Evolutionary conservation across 2,329 filamentous ascomycete genomes (phyloP), one percentile per base, ranked within the genome.

Genomic region (Exophiala oligosperma): DNA sequence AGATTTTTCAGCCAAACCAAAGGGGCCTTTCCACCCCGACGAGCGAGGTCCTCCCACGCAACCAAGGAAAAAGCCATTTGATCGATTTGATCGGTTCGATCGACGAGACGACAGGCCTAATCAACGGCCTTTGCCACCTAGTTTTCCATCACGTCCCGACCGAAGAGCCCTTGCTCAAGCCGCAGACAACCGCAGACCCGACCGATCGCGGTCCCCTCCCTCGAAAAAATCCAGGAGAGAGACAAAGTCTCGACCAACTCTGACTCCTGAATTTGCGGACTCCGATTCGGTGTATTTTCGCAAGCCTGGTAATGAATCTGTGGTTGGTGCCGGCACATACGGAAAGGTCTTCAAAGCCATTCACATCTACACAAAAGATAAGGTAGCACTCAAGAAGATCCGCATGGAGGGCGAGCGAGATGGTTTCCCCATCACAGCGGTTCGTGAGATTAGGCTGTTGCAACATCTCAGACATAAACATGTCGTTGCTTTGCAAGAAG

Each of bases 281-380:
- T 96, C 92, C 0, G 89, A 93, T 47, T 97, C 92, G 0, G 92
- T 97, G 2, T 97, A 95, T 74, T 96, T 89, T 76, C 84, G 93
- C 63, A 97, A 97, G 71, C 92, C 92, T 1, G 93, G 93, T n/a
- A 96, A 97, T 67, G 93, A 96, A 71, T 97, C 93, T 0, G 93
- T 97, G 0, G 89, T 97, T 21, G 93, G 93, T 14, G 96, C 93
- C 44, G 93, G 93, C 9, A 97, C 93, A 0, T 97, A 97, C 68
- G 94, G 91, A 52, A 96, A 96, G 73, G 92, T 96, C 3, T 96
- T 95, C 79, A 96, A 96, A 72, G 92, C 86, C n/a, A 79, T 92
- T 7, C 91, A 96, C 69, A 90, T 94, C n/a, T 95, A 95, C 71
- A 96, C 90, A 1, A 90, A 90, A 66, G 84, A 86, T 41, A 81